These are phyloP conservation scores for Pyrus pyrifolia DNA, from an alignment of 306 rosid genomes.

Conservation along the genomic window DNA sequence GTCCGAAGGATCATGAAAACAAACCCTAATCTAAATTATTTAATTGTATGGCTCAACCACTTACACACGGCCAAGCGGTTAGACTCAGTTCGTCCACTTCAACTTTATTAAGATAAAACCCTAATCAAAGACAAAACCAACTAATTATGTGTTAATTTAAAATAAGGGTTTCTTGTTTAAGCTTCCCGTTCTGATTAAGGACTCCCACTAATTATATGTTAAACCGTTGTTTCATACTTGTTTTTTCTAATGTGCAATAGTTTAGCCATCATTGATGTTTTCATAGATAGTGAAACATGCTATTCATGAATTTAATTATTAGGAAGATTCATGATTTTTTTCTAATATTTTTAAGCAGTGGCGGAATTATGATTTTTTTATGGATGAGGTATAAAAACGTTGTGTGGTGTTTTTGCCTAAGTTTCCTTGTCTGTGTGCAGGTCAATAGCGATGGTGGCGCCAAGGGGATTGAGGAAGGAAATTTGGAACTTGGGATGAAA, in stretches of 20 bases:
- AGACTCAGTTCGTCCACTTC: background rate
- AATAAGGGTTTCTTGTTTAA: background rate
- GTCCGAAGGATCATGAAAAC: background rate
- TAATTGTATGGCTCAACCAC: slow-evolving; percentile 17
- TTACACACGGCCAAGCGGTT: slow-evolving; percentile 2
- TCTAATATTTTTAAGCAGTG: background rate
- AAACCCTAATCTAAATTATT: slow-evolving; percentile 2
- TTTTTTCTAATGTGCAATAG: background rate
- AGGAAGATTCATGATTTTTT: no score
- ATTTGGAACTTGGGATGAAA: background rate
- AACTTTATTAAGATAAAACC: background rate
- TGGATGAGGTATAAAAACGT: no score
- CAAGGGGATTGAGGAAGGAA: background rate
- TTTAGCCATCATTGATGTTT: slow-evolving; percentile 10
- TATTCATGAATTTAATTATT: background rate
- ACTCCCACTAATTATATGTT: background rate
- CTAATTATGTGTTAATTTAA: background rate
- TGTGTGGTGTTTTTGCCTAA: background rate
- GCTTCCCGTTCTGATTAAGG: slow-evolving; percentile 6
- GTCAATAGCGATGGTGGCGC: background rate
- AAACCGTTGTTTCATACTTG: background rate
- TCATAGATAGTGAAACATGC: background rate
- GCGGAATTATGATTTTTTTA: no score
- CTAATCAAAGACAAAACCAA: slow-evolving; percentile 7
- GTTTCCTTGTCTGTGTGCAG: background rate